Base-by-base conservation (phyloP, 176 grass and related monocot species). In the Typha latifolia region DNA sequence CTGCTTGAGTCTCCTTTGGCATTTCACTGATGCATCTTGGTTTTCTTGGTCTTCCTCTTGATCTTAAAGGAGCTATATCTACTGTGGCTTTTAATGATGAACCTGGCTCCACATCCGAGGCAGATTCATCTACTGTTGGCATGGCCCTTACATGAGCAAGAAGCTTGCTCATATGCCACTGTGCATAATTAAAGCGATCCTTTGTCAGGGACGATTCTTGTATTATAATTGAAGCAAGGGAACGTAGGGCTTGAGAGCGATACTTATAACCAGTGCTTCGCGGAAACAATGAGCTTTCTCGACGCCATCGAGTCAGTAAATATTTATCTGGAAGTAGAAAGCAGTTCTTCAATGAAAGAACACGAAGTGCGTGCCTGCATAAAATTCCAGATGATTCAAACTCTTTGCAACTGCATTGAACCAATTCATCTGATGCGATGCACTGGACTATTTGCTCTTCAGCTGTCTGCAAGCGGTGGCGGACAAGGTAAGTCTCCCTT, bases 201-300 rank as follows among this genome's bases (percentile, higher is more conserved):
- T 80, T 85, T 49, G 77, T 80, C 51, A 85, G 61, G 5, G 82
- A 80, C 1, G 77, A 67, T 71, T 85, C 82, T 49, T 85, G 82
- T 76, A 85, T 80, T 48, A 85, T 85, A 53, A 85, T 80, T 4
- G 82, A 85, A 51, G 74, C 73, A 49, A 85, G 82, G 16, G 82
- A 85, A 15, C 77, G 71, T 59, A 85, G 70, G 4, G 82, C 68
- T 67, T 79, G 78, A 49, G 72, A 72, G 3, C 77, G 72, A 53
- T 80, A 85, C 43, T 63, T 85, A 49, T 80, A 77, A n/a, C 82
- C 77, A 4, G 61, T 85, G 19, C 82, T 85, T 49, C 52, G 77
- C 6, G 72, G 82, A 68, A 80, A 85, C 61, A 80, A 62, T 32
- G 82, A 72, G 24, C 67, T 80, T 62, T 85, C 82, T 3, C 68